Percentiles rank a stretch among this genome's conserved stretches.
Conservation (phyloP, 2,329 filamentous ascomycete species). For the Cladosporium sp. region DNA sequence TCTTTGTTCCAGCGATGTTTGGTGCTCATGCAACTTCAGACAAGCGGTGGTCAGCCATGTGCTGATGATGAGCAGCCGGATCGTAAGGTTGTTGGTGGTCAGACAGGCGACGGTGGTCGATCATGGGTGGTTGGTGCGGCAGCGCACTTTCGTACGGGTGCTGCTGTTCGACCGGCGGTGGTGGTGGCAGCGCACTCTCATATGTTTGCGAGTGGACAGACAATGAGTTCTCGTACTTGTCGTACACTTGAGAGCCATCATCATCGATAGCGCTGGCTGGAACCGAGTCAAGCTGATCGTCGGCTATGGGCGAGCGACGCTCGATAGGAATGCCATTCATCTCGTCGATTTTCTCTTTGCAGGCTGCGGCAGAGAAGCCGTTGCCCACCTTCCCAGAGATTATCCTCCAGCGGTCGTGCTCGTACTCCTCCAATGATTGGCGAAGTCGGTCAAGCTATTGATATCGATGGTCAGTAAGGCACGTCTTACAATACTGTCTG, state of each 20-base stretch:
- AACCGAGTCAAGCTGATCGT: conserved; percentile 15
- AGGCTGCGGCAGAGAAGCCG: conserved; percentile 82
- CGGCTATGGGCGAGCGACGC: conserved; percentile 10
- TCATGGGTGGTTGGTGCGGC: background rate
- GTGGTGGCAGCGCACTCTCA: background rate
- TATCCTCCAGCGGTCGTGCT: conserved; percentile 89
- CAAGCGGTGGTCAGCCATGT: background rate
- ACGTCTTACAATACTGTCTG: background rate
- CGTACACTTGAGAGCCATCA: conserved; percentile 1
- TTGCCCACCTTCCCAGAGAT: conserved; percentile 86
- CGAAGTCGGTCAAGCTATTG: conserved; percentile 70
- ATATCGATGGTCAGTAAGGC: conserved; percentile 1
- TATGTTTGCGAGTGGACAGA: conserved; percentile 8
- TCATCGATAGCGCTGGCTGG: conserved; percentile 8
- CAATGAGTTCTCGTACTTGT: conserved; percentile 11
- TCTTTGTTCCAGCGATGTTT: too few species aligned
- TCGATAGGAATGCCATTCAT: conserved; percentile 34
- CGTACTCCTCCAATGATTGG: conserved; percentile 75
- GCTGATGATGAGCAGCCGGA: background rate
- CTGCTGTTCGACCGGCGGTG: background rate
- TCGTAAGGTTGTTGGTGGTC: conserved; percentile 7
- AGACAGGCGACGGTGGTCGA: background rate
- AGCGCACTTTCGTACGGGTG: conserved; percentile 4
- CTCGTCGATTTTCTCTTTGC: conserved; percentile 73
- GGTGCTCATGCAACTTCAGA: conserved; percentile 3